These are phyloP conservation scores for Mucor saturninus DNA, from an alignment of 371 early-diverging fungal genomes.

Conservation along the genomic window DNA sequence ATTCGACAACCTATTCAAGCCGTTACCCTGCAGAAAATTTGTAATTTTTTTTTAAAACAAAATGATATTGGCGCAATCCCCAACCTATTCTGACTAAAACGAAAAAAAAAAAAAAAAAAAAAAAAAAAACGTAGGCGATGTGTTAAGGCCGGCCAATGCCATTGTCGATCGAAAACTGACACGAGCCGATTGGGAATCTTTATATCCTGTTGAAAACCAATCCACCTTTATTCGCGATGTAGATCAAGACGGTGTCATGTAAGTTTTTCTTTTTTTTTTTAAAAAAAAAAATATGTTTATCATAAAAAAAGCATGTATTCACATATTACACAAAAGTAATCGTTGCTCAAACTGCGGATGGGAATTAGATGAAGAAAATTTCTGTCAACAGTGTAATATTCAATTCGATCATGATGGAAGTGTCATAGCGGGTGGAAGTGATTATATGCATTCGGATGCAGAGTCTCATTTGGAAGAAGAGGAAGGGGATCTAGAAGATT, in stretches of 20 bases:
- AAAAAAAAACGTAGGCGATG: constrained; percentile 1
- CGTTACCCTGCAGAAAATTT: constrained; percentile 10
- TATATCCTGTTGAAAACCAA: constrained; percentile 18
- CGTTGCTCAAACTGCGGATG: constrained; percentile 25
- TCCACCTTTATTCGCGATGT: constrained; percentile 7
- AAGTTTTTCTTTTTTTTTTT: constrained; percentile 3
- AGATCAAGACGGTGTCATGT: constrained; percentile 23
- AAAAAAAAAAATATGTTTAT: neutral
- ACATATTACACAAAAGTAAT: constrained; percentile 2
- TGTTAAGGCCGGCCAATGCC: constrained; percentile 4
- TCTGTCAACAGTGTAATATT: constrained; percentile 11
- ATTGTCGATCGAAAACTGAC: neutral
- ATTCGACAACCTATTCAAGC: constrained; percentile 14
- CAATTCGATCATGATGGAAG: constrained; percentile 1
- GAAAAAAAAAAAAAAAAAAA: neutral
- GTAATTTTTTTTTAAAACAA: constrained; percentile 4
- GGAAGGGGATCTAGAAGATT: constrained; percentile 5
- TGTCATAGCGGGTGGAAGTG: neutral
- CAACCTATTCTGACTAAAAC: neutral
- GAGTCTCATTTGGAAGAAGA: constrained; percentile 13
- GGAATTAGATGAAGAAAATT: constrained; percentile 18
- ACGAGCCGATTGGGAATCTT: constrained; percentile 6
- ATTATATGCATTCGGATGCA: constrained; percentile 4
- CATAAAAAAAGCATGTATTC: neutral
- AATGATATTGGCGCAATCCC: neutral